phyloP scores from a whole-genome alignment of 768 basidiomycete species.

The Termitomyces sp. region DNA sequence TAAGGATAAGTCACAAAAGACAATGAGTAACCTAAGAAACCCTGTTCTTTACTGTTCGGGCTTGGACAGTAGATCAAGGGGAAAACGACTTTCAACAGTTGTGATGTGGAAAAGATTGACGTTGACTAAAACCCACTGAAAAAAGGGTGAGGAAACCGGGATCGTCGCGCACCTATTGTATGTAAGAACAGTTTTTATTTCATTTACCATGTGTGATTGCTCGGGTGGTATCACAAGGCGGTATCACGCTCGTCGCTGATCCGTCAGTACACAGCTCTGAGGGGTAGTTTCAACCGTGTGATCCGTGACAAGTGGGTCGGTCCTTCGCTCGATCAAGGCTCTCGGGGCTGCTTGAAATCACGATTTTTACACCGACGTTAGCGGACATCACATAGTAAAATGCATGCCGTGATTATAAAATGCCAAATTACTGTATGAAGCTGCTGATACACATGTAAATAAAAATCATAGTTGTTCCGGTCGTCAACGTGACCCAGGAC shows the following conservation, averaged over 20 bases:
- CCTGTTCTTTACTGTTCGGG: neutral
- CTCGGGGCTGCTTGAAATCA: neutral
- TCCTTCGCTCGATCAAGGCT: neutral
- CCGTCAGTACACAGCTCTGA: conserved; percentile 5
- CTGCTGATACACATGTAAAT: no score
- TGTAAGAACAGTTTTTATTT: no score
- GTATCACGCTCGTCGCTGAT: neutral
- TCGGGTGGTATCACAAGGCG: no score
- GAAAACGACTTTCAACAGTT: neutral
- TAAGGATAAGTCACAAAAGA: neutral
- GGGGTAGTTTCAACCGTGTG: neutral
- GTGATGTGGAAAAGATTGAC: neutral
- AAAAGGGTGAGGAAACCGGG: neutral
- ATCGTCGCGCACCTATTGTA: no score
- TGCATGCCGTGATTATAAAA: no score
- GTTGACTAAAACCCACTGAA: neutral
- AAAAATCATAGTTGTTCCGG: no score
- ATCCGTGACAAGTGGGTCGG: neutral
- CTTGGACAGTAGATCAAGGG: neutral
- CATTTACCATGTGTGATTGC: no score
- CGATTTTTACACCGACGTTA: neutral
- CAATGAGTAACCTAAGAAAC: neutral
- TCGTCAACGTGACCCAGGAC: no score
- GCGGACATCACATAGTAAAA: neutral
- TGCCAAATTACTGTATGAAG: no score